phyloP scores from a whole-genome alignment of 2,329 filamentous ascomycete genomes.

The Nemania bipapillata region DNA sequence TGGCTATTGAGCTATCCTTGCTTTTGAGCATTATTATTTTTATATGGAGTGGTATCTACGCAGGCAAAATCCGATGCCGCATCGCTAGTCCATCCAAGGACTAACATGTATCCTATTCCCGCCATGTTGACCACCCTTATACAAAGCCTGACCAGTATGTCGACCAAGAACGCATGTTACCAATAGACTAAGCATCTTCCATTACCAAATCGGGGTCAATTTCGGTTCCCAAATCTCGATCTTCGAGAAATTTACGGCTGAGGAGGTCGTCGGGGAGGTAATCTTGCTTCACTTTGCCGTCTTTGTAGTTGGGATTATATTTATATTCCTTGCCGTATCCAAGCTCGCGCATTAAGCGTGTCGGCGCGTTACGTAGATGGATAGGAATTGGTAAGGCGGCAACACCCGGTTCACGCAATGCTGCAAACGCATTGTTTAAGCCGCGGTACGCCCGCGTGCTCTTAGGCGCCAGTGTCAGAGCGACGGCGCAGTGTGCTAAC shows the following conservation, averaged over 20 bases:
- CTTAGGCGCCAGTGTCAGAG: constrained; percentile 83
- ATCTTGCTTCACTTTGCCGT: constrained; percentile 84
- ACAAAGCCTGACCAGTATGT: constrained; percentile 4
- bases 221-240: constrained; percentile 79
- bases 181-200: constrained; percentile 45
- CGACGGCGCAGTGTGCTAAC: constrained; percentile 85
- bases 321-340: constrained; percentile 94
- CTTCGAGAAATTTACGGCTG: constrained; percentile 80
- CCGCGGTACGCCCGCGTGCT: constrained; percentile 87
- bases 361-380: constrained; percentile 91
- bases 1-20: neutral
- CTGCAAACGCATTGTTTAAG: constrained; percentile 80
- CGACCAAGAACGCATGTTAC: constrained; percentile 5
- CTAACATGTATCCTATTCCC: constrained; percentile 4
- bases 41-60: constrained; percentile 21
- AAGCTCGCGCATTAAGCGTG: constrained; percentile 89
- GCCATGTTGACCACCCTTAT: constrained; percentile 8
- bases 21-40: constrained; percentile 10
- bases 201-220: constrained; percentile 75
- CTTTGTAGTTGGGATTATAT: constrained; percentile 89
- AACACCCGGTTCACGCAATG: constrained; percentile 83
- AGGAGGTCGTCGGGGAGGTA: constrained; percentile 84
- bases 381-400: constrained; percentile 84
- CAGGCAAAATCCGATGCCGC: constrained; percentile 5
- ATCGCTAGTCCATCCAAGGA: neutral